These are phyloP conservation scores for Lentinula boryana DNA, from an alignment of 768 basidiomycete genomes.

Conservation along the genomic window DNA sequence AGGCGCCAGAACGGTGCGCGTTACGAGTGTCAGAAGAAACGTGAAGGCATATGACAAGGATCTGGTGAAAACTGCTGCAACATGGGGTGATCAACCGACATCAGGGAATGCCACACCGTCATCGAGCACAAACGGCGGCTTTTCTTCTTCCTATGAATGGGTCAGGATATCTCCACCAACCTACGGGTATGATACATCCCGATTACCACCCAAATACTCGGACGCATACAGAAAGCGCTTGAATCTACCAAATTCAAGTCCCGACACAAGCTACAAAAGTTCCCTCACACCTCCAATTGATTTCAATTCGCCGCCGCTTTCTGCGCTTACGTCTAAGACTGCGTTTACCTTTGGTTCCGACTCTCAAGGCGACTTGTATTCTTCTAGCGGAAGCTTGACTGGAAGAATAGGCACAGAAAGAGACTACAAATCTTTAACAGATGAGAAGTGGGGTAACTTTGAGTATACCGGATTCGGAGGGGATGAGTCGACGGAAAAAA, in stretches of 20 bases:
- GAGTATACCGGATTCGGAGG: constrained; percentile 74
- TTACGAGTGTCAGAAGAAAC: constrained; percentile 72
- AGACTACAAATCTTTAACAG: constrained; percentile 74
- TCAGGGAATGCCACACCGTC: not conserved
- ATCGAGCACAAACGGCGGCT: constrained; percentile 18
- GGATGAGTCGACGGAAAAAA: constrained; percentile 45
- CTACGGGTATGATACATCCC: constrained; percentile 7
- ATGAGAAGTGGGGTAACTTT: constrained; percentile 90
- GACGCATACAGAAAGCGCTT: constrained; percentile 74
- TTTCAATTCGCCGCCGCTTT: constrained; percentile 13
- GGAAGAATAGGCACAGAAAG: constrained; percentile 37
- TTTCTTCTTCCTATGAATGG: constrained; percentile 71
- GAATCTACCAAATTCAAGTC: constrained; percentile 63
- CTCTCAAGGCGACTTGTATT: not conserved
- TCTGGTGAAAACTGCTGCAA: constrained; percentile 59
- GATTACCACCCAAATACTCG: constrained; percentile 59
- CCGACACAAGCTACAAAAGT: constrained; percentile 29
- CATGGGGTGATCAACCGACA: constrained; percentile 27
- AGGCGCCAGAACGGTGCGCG: constrained; percentile 71
- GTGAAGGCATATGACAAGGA: constrained; percentile 87
- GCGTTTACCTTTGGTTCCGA: not conserved
- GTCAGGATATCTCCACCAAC: constrained; percentile 60
- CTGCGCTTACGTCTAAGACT: not conserved
- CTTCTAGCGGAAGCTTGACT: not conserved
- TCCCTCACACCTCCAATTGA: constrained; percentile 21